Evolutionary conservation across 768 basidiomycete species (phyloP).

Genomic region (Lactarius sp.): DNA sequence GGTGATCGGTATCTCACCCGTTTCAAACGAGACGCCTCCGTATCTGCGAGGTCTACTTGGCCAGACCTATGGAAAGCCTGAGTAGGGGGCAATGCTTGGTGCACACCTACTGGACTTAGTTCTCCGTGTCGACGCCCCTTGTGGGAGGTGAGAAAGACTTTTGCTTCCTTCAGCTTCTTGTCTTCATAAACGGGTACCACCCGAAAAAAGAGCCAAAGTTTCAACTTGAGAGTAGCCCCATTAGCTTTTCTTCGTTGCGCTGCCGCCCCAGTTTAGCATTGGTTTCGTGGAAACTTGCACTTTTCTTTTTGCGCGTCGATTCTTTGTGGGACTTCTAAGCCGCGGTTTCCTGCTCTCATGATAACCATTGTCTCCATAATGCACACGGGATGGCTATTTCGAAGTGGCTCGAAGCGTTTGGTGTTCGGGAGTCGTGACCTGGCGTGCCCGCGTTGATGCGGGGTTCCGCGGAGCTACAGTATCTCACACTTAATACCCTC

Average conservation of each 20-base stretch:
- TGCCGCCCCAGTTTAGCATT: background rate
- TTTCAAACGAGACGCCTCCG: background rate
- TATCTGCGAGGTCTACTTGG: background rate
- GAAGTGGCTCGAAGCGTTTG: background rate
- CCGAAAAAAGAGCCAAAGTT: background rate
- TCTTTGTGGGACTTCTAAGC: background rate
- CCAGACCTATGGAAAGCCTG: background rate
- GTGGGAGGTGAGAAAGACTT: background rate
- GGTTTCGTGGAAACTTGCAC: background rate
- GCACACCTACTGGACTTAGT: background rate
- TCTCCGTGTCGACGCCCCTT: background rate
- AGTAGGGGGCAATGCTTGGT: too few species aligned
- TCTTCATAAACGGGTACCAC: background rate
- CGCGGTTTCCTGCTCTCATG: background rate
- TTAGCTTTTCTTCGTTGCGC: background rate
- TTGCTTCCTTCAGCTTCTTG: background rate
- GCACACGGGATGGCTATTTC: background rate
- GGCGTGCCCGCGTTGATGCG: constrained; percentile 6
- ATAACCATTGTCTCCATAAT: background rate
- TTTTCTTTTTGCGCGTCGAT: background rate
- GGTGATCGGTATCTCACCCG: background rate
- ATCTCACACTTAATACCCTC: background rate
- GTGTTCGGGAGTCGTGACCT: background rate
- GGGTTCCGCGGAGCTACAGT: background rate
- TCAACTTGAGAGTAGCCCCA: background rate